Base-by-base conservation (phyloP, 177 flowering plant genomes). In the Vitis hybrid region DNA sequence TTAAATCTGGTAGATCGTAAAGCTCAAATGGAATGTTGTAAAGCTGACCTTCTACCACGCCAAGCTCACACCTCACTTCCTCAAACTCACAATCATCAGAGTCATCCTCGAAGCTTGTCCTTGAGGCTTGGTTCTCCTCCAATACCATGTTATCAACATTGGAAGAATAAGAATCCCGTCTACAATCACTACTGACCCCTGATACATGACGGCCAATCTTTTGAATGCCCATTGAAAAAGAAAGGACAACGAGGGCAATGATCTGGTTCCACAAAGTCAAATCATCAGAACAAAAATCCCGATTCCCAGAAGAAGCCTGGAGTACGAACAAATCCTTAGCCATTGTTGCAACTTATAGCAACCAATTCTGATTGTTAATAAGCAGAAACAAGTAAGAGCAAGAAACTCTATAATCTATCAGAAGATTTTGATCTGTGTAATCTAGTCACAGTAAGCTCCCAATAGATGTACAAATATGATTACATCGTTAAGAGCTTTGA, bases 11-110 rank as follows among this genome's bases (percentile, higher is more conserved):
- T 39, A 82, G 77, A 67, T 71, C 82, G 71, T 75, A 82, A 51
- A 82, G 79, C 64, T 77, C 82, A 69, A 75, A 82, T 1, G 82
- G 85, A 62, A 82, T 73, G 72, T 70, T 77, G 70, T 77, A 82
- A 31, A 51, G 49, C 67, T 77, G 81, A 73, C 68, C 82, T 45
- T 70, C 80, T 49, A 82, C 64, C 75, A 75, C 64, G 59, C 72
- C 72, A 60, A 77, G 71, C 73, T 79, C 82, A 71, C 77, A 75
- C 7, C 74, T 69, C 61, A 56, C 56, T 12, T 68, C 80, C 29
- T 62, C 22, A 39, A 73, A 49, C 66, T 75, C 77, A 53, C 49
- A 51, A 57, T 29, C 64, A 60, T 74, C 78, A 49, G 65, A 72
- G 55, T 74, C 76, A 76, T 75, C 79, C 51, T 55, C 82, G 0